phyloP scores from a whole-genome alignment of 139 green algal genomes.

The Haematococcus lacustris region DNA sequence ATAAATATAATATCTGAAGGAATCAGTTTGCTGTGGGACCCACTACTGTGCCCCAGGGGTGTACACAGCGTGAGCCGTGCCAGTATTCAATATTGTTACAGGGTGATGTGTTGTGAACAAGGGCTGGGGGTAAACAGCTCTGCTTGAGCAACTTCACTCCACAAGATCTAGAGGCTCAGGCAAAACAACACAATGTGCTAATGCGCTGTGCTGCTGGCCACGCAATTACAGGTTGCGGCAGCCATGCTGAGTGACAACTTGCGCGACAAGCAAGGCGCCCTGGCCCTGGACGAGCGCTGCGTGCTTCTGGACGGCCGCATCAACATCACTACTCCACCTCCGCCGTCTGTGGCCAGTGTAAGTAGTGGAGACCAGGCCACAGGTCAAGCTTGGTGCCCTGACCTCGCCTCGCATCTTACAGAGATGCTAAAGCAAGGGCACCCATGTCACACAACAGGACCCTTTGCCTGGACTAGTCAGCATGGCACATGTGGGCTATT shows the following conservation, averaged over 20 bases:
- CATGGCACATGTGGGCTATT: not conserved
- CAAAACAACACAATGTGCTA: too few species aligned
- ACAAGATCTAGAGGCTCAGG: too few species aligned
- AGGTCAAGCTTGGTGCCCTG: not conserved
- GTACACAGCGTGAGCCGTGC: too few species aligned
- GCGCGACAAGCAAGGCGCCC: slow-evolving; percentile 23
- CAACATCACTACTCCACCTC: slow-evolving; percentile 21
- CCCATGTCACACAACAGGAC: not conserved
- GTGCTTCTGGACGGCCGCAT: slow-evolving; percentile 37
- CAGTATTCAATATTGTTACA: too few species aligned
- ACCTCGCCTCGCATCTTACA: not conserved
- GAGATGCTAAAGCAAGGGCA: not conserved
- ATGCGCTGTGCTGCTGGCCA: too few species aligned
- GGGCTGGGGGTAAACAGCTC: too few species aligned
- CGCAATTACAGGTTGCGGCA: too few species aligned
- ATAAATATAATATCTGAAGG: too few species aligned
- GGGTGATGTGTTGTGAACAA: too few species aligned
- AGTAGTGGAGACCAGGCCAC: not conserved
- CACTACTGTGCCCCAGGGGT: too few species aligned
- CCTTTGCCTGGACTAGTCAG: not conserved
- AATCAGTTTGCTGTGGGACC: too few species aligned
- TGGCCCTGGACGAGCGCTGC: slow-evolving; percentile 24
- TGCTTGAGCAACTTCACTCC: too few species aligned
- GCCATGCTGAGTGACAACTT: slow-evolving; percentile 32
- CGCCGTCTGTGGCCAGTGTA: slow-evolving; percentile 10